Evolutionary conservation across 371 early-diverging fungal species (phyloP), one percentile per base, ranked within the genome.

Genomic region (Basidiobolus meristosporus): DNA sequence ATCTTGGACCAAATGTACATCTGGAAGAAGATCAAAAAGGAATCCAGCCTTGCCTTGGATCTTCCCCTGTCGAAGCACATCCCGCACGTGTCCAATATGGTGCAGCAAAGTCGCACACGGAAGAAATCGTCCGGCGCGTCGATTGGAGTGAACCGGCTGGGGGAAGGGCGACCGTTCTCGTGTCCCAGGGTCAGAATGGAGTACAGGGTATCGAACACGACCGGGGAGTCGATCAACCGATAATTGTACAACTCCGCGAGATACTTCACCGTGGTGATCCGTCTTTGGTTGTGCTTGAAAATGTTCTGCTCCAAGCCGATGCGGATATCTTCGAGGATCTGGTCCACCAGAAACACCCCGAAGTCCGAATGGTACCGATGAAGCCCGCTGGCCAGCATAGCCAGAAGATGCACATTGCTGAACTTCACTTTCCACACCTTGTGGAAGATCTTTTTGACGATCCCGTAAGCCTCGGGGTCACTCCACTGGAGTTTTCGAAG

Each of bases 371-470:
- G 81, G 48, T 77, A 73, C 6, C 71, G 62, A 16, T 75, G 61
- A 33, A 96, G 60, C 16, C 81, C 85, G 18, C 69, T 70, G 0
- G 77, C 76, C 6, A 91, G 48, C 50, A 73, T 81, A 1, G 93
- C 88, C 51, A 90, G 57, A 32, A 82, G 51, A 31, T 77, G 74
- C 17, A 97, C 59, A 45, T 89, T 79, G 42, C 81, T 70, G 53
- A 74, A 86, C 53, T 87, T 87, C 47, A 92, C 65, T 53, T 92
- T 91, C 87, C 90, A 90, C 15, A 84, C 58, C 48, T 95, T 92
- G 46, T 69, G 65, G 45, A 97, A 92, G 17, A 68, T 47, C 31
- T 67, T 62, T 33, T 51, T 52, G 9, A 61, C 35, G 3, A 62
- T 45, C 12, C 43, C 16, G 23, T 46, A 48, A 23, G 68, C 63